Percentiles rank a stretch among this genome's conserved stretches.
These are phyloP conservation scores for Chrysanthemum makinoi DNA, from an alignment of 129 eudicot genomes.

Conservation along the genomic window DNA sequence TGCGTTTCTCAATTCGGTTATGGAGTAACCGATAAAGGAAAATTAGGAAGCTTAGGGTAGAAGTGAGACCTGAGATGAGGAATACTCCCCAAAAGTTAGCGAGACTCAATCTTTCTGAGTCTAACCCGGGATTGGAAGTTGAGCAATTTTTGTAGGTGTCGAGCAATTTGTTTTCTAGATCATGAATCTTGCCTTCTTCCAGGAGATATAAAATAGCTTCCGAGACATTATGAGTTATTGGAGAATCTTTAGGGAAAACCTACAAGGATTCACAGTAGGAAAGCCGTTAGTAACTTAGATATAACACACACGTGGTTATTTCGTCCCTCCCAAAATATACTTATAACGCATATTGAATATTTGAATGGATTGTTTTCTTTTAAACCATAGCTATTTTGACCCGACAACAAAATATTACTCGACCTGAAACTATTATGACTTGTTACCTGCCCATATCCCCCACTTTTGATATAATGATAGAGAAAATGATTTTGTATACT, in stretches of 20 bases:
- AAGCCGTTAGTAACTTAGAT: constrained; percentile 7
- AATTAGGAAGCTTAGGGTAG: constrained; percentile 40
- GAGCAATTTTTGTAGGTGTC: constrained; percentile 30
- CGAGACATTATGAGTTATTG: constrained; percentile 46
- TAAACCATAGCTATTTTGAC: too few relatives aligned
- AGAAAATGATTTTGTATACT: constrained; percentile 23
- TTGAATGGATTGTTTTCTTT: too few relatives aligned
- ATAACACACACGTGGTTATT: too few relatives aligned
- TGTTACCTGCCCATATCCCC: too few relatives aligned
- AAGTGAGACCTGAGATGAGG: constrained; percentile 38
- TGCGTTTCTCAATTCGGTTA: constrained; percentile 30
- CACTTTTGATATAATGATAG: background rate
- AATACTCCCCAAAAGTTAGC: constrained; percentile 60
- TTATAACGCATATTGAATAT: too few relatives aligned
- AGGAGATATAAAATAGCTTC: constrained; percentile 45
- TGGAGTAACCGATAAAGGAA: constrained; percentile 37
- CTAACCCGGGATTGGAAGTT: constrained; percentile 17
- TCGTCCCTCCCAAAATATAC: too few relatives aligned
- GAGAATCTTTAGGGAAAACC: constrained; percentile 61
- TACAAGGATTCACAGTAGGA: constrained; percentile 20
- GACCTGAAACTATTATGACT: too few relatives aligned
- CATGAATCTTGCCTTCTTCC: constrained; percentile 37
- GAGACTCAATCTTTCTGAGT: constrained; percentile 36
- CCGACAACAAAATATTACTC: too few relatives aligned
- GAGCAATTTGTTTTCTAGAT: constrained; percentile 39